Conservation (phyloP, 331 rosid genomes). For the Malus hybrid region DNA sequence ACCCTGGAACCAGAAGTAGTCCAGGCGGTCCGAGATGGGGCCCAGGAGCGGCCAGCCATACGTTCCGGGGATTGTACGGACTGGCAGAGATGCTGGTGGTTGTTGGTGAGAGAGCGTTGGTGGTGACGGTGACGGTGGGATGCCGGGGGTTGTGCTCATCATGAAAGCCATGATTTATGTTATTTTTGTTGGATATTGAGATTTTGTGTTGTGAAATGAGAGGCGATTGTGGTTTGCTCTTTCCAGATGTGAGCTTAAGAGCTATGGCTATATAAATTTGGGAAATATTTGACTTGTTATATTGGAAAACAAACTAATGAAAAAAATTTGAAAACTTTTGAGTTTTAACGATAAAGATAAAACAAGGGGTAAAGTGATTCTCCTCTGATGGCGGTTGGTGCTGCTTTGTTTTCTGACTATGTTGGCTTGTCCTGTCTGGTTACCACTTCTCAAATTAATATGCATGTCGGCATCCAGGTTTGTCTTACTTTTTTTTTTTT, state of each 20-base stretch:
- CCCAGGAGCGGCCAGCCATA: conserved; percentile 78
- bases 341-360: no score
- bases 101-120: neutral
- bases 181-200: neutral
- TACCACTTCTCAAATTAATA: no score
- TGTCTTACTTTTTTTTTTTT: no score
- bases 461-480: no score
- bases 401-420: no score
- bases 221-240: neutral
- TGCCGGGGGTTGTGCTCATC: conserved; percentile 14
- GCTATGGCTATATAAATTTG: neutral
- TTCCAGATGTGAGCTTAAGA: neutral
- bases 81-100: conserved; percentile 18
- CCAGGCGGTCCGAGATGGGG: conserved; percentile 55
- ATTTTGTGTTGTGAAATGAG: neutral
- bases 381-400: no score
- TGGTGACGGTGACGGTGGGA: conserved; percentile 26
- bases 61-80: conserved; percentile 61
- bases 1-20: conserved; percentile 93
- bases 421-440: no score
- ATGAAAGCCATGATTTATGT: neutral
- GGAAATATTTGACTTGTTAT: neutral
- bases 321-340: no score
- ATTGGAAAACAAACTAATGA: no score
- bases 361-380: no score